Evolutionary conservation across 208 protist species (phyloP).

Genomic region (Crithidia mellificae): DNA sequence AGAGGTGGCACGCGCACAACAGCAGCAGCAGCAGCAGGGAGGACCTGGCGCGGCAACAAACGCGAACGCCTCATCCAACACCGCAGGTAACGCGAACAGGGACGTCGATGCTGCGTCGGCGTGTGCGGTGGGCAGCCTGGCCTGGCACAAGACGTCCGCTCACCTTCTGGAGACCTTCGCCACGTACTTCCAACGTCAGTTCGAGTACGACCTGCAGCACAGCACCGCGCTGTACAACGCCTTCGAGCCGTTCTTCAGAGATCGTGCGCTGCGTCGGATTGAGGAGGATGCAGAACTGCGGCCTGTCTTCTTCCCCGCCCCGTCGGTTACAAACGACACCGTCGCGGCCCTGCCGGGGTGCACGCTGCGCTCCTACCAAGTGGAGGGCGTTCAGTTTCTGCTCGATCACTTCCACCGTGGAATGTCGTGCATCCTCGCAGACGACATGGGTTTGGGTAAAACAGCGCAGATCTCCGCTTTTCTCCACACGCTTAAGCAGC

Average conservation of each 20-base stretch:
- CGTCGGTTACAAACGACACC: slow-evolving; percentile 24
- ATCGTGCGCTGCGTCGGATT: slow-evolving; percentile 53
- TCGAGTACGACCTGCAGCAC: slow-evolving; percentile 60
- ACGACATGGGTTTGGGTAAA: slow-evolving; percentile 99
- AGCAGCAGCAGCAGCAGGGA: slow-evolving; percentile 11
- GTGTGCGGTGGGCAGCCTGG: slow-evolving; percentile 41
- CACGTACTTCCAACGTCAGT: slow-evolving; percentile 63
- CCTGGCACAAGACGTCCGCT: slow-evolving; percentile 55
- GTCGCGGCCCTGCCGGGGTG: slow-evolving; percentile 50
- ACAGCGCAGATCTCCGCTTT: slow-evolving; percentile 96
- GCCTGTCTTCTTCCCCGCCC: slow-evolving; percentile 47
- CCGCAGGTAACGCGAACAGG: neutral
- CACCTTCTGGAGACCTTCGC: slow-evolving; percentile 34
- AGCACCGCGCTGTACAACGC: slow-evolving; percentile 43
- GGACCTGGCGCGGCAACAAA: neutral
- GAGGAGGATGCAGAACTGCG: slow-evolving; percentile 15
- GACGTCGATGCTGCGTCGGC: slow-evolving; percentile 6
- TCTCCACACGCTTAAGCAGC: slow-evolving; percentile 72
- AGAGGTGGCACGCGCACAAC: slow-evolving; percentile 10
- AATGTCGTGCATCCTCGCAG: slow-evolving; percentile 91
- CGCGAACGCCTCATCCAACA: neutral
- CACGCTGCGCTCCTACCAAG: slow-evolving; percentile 92
- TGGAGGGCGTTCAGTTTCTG: slow-evolving; percentile 97
- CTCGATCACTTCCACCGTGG: slow-evolving; percentile 81
- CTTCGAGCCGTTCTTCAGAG: slow-evolving; percentile 82